Evolutionary conservation across 495 filamentous ascomycete genomes (phyloP).

Genomic region (Bathelium albidoporum): DNA sequence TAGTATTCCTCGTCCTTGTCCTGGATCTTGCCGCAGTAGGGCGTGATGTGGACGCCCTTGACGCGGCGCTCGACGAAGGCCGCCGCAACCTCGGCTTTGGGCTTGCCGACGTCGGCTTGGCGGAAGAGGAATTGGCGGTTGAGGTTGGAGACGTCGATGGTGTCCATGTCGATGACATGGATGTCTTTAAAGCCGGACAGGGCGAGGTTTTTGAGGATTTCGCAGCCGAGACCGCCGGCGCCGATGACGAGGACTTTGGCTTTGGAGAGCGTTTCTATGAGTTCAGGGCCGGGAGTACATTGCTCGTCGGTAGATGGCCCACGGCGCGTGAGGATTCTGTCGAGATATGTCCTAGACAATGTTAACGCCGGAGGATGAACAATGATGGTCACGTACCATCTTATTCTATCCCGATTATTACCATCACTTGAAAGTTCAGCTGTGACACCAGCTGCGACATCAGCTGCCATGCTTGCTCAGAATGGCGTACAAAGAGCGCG

Average conservation of each 20-base stretch:
- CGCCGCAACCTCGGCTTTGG: slow-evolving; percentile 89
- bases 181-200: slow-evolving; percentile 94
- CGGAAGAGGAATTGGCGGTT: slow-evolving; percentile 98
- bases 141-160: slow-evolving; percentile 96
- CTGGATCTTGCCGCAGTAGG: slow-evolving; percentile 89
- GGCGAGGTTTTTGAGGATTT: slow-evolving; percentile 93
- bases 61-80: slow-evolving; percentile 81
- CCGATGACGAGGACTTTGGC: slow-evolving; percentile 76
- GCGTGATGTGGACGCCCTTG: slow-evolving; percentile 82
- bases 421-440: not conserved
- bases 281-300: slow-evolving; percentile 51
- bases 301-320: slow-evolving; percentile 74
- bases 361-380: not conserved
- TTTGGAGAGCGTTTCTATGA: slow-evolving; percentile 48
- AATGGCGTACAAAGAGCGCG: not conserved
- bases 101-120: slow-evolving; percentile 79
- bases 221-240: slow-evolving; percentile 90
- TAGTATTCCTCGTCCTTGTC: slow-evolving; percentile 97
- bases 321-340: slow-evolving; percentile 59
- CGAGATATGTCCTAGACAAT: slow-evolving; percentile 49
- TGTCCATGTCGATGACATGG: slow-evolving; percentile 99
- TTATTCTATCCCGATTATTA: not conserved
- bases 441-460: not conserved
- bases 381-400: not conserved
- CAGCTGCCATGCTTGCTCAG: not conserved